These are phyloP conservation scores for Aspergillus leporis DNA, from an alignment of 495 filamentous ascomycete species.

Conservation along the genomic window DNA sequence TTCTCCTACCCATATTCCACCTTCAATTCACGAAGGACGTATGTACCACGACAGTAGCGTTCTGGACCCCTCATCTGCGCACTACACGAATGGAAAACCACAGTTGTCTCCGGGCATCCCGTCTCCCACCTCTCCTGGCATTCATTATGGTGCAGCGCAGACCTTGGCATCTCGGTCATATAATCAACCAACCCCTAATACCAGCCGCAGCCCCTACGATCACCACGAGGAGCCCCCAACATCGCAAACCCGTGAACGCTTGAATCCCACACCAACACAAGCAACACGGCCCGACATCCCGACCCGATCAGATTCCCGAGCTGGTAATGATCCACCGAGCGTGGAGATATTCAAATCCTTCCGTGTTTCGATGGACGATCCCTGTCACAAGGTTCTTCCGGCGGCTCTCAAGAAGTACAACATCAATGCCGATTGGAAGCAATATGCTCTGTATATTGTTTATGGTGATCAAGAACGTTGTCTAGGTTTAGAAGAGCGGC, in stretches of 20 bases:
- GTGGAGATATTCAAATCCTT: conserved; percentile 99
- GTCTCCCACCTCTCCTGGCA: conserved; percentile 77
- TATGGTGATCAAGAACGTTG: conserved; percentile 97
- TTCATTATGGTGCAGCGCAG: conserved; percentile 48
- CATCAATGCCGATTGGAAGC: conserved; percentile 94
- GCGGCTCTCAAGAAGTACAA: conserved; percentile 97
- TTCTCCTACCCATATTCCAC: conserved; percentile 76
- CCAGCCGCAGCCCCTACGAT: conserved; percentile 39
- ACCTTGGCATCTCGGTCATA: conserved; percentile 52
- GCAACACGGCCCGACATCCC: conserved; percentile 39
- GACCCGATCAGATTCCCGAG: conserved; percentile 54
- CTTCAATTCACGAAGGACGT: conserved; percentile 55
- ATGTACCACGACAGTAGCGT: conserved; percentile 50
- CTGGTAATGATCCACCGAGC: conserved; percentile 43
- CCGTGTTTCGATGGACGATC: conserved; percentile 95
- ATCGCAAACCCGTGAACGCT: conserved; percentile 35
- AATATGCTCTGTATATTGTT: conserved; percentile 96
- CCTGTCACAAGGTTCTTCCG: conserved; percentile 94
- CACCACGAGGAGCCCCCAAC: conserved; percentile 44
- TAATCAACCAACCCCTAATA: conserved; percentile 34
- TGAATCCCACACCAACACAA: conserved; percentile 42
- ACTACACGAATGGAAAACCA: conserved; percentile 65
- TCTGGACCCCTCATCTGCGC: conserved; percentile 69
- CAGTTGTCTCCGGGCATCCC: conserved; percentile 72
- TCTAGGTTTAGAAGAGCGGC: conserved; percentile 86